Conservation (phyloP, 1,284 basidiomycete genomes). For the Puccinia sorghi region DNA sequence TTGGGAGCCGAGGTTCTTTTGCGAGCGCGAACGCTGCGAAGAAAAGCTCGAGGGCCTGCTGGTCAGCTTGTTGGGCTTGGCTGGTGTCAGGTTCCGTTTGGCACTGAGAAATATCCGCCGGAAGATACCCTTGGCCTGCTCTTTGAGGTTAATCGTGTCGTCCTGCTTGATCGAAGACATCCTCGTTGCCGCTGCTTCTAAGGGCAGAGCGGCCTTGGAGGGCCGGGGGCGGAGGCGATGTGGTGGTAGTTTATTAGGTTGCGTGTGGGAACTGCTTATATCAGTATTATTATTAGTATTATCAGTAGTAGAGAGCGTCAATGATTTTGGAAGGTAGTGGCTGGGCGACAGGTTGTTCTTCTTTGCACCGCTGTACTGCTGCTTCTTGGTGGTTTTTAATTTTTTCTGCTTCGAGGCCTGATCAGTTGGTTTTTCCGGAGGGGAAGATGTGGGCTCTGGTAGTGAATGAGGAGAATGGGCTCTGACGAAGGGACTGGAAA, state of each 20-base stretch:
- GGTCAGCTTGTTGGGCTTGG: constrained; percentile 5
- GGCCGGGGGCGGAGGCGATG: not conserved
- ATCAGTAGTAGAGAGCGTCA: not conserved
- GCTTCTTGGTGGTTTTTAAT: not conserved
- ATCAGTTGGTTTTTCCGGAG: not conserved
- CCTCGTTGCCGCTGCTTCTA: not conserved
- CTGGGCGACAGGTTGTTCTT: constrained; percentile 11
- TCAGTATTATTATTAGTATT: too few relatives aligned
- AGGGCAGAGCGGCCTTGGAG: not conserved
- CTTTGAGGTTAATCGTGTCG: constrained; percentile 1
- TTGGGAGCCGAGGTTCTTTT: constrained; percentile 5
- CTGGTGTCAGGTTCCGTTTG: not conserved
- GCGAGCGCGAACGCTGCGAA: not conserved
- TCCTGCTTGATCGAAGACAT: not conserved
- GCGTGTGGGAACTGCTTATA: too few relatives aligned
- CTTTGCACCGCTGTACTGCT: constrained; percentile 9
- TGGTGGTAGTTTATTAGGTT: not conserved
- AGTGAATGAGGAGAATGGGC: not conserved
- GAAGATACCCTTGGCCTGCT: constrained; percentile 11
- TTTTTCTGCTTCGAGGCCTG: not conserved
- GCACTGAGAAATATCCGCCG: constrained; percentile 9
- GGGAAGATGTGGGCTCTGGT: not conserved
- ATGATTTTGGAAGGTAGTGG: constrained; percentile 12
- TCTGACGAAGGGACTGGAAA: not conserved
- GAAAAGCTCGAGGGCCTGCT: not conserved